These are phyloP conservation scores for Colletotrichum endophyticum DNA, from an alignment of 2,329 filamentous ascomycete genomes.

Conservation along the genomic window DNA sequence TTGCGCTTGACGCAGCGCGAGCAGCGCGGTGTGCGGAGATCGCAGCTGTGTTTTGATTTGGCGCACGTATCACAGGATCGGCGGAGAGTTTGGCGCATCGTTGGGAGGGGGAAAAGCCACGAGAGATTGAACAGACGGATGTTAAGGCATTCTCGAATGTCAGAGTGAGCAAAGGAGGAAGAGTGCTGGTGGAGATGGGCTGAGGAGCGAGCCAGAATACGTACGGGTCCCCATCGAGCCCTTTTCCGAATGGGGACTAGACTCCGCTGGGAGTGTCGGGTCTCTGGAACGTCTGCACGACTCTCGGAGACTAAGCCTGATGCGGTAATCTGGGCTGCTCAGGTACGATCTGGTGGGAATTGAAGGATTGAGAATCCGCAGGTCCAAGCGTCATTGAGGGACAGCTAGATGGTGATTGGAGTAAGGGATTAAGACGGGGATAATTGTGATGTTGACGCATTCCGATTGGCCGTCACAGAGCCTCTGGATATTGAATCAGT, in stretches of 20 bases:
- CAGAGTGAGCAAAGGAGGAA: background rate
- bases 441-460: background rate
- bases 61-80: constrained; percentile 62
- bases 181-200: background rate
- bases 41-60: constrained; percentile 60
- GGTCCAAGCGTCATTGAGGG: background rate
- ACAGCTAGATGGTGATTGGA: background rate
- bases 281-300: background rate
- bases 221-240: background rate
- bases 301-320: constrained; percentile 37
- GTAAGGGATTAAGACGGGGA: background rate
- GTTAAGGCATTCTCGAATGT: background rate
- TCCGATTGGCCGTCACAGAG: background rate
- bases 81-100: constrained; percentile 61
- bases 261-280: background rate
- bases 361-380: background rate
- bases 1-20: constrained; percentile 58
- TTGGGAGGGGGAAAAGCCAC: background rate
- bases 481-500: background rate
- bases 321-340: constrained; percentile 12
- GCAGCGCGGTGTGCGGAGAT: constrained; percentile 57
- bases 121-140: background rate
- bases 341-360: background rate
- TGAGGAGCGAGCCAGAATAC: background rate
- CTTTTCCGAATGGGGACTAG: constrained; percentile 7